Conservation (phyloP, 2,329 filamentous ascomycete species). For the Ascochyta rabiei region DNA sequence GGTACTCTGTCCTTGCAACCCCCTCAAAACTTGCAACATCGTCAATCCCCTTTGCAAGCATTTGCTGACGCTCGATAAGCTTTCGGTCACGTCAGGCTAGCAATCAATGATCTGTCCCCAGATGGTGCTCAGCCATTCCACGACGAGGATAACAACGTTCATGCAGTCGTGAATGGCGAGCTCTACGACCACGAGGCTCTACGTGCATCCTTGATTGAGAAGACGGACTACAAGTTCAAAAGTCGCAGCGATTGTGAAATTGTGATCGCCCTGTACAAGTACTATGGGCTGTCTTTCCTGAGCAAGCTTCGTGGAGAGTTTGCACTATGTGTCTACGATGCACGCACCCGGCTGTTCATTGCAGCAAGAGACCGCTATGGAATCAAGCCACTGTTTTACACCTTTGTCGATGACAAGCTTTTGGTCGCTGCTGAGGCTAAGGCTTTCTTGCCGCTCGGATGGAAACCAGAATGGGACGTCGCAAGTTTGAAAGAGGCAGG, state of each 20-base stretch:
- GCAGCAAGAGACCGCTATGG: slow-evolving; percentile 62
- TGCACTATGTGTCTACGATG: slow-evolving; percentile 59
- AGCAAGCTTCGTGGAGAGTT: slow-evolving; percentile 61
- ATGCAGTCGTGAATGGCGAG: slow-evolving; percentile 65
- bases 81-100: slow-evolving; percentile 30
- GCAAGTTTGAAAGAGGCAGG: slow-evolving; percentile 50
- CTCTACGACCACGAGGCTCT: slow-evolving; percentile 60
- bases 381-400: slow-evolving; percentile 63
- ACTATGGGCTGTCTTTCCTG: slow-evolving; percentile 52
- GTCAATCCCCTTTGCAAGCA: background rate
- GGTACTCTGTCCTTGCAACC: slow-evolving; percentile 35
- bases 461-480: slow-evolving; percentile 61
- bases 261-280: slow-evolving; percentile 57
- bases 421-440: slow-evolving; percentile 61
- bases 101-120: slow-evolving; percentile 31
- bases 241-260: slow-evolving; percentile 59
- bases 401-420: slow-evolving; percentile 47
- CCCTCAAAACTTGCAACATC: background rate
- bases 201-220: slow-evolving; percentile 42
- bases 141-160: slow-evolving; percentile 41
- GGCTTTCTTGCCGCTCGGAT: slow-evolving; percentile 57
- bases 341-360: slow-evolving; percentile 48
- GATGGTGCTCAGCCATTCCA: slow-evolving; percentile 31
- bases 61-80: slow-evolving; percentile 10
- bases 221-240: slow-evolving; percentile 51